These are phyloP conservation scores for Tolypocladium cylindrosporum DNA, from an alignment of 2,329 filamentous ascomycete genomes.

Conservation along the genomic window DNA sequence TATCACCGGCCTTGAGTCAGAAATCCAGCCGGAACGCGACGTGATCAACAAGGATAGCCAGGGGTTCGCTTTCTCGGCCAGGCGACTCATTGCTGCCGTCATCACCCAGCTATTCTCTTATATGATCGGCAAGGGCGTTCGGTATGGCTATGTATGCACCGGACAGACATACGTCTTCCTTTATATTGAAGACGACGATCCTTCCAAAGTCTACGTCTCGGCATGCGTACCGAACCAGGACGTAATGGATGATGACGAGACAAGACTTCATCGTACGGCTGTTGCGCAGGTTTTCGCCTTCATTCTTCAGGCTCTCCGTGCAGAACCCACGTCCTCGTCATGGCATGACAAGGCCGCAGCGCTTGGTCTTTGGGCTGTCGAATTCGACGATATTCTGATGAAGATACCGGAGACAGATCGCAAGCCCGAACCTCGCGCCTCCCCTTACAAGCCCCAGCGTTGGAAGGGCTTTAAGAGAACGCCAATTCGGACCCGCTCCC, in stretches of 20 bases:
- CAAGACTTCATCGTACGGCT: slow-evolving; percentile 24
- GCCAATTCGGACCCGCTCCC: slow-evolving; percentile 13
- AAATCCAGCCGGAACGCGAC: slow-evolving; percentile 21
- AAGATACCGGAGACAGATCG: slow-evolving; percentile 11
- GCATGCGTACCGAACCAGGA: slow-evolving; percentile 23
- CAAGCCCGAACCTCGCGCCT: slow-evolving; percentile 5
- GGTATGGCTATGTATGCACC: slow-evolving; percentile 24
- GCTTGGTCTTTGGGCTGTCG: slow-evolving; percentile 22
- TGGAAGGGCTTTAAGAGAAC: slow-evolving; percentile 20
- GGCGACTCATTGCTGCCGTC: slow-evolving; percentile 20
- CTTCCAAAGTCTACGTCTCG: slow-evolving; percentile 19
- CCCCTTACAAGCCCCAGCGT: slow-evolving; percentile 14
- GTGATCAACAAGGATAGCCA: slow-evolving; percentile 21
- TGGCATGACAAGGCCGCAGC: slow-evolving; percentile 19
- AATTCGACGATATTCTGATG: slow-evolving; percentile 19
- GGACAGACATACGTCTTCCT: slow-evolving; percentile 24
- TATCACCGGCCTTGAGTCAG: slow-evolving; percentile 18
- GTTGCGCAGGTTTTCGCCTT: slow-evolving; percentile 28
- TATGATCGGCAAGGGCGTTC: slow-evolving; percentile 23
- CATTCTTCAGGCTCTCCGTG: slow-evolving; percentile 20
- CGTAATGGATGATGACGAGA: slow-evolving; percentile 20
- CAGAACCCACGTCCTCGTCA: slow-evolving; percentile 12
- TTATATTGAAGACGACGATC: slow-evolving; percentile 18
- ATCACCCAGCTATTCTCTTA: slow-evolving; percentile 30
- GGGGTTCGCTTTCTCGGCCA: slow-evolving; percentile 17